Conservation (phyloP, 73 alveolate species). For the Symbiodinium natans region DNA sequence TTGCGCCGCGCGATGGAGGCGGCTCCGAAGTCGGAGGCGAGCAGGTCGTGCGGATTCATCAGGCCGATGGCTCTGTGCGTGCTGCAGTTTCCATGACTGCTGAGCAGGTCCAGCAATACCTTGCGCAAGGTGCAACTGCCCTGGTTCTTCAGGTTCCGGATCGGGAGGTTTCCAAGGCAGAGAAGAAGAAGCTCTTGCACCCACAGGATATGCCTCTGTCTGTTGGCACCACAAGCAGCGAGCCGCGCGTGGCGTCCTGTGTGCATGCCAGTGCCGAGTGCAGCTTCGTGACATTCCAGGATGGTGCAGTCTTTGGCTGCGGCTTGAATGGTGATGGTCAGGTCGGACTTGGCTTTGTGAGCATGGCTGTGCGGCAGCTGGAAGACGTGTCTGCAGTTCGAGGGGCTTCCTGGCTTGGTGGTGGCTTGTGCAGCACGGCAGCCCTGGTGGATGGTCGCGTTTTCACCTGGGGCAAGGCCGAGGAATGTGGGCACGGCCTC, state of each 20-base stretch:
- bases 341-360: slow-evolving; percentile 68
- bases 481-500: slow-evolving; percentile 51
- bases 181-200: slow-evolving; percentile 41
- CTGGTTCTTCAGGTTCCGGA: slow-evolving; percentile 58
- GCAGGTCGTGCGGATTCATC: slow-evolving; percentile 16
- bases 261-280: slow-evolving; percentile 66
- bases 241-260: neutral
- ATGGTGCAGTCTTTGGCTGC: slow-evolving; percentile 35
- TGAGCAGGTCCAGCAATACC: slow-evolving; percentile 31
- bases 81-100: slow-evolving; percentile 28
- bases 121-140: slow-evolving; percentile 39
- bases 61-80: slow-evolving; percentile 1
- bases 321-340: slow-evolving; percentile 87
- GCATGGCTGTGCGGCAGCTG: slow-evolving; percentile 73
- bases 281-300: slow-evolving; percentile 40
- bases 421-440: slow-evolving; percentile 57
- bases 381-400: neutral
- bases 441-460: slow-evolving; percentile 45
- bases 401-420: slow-evolving; percentile 51
- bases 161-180: slow-evolving; percentile 76
- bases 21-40: slow-evolving; percentile 53
- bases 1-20: slow-evolving; percentile 19
- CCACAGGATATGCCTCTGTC: slow-evolving; percentile 38
- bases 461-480: slow-evolving; percentile 79
- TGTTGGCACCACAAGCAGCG: neutral